Base-by-base conservation (phyloP, 2,329 filamentous ascomycete genomes). In the Talaromyces albobiverticillius region DNA sequence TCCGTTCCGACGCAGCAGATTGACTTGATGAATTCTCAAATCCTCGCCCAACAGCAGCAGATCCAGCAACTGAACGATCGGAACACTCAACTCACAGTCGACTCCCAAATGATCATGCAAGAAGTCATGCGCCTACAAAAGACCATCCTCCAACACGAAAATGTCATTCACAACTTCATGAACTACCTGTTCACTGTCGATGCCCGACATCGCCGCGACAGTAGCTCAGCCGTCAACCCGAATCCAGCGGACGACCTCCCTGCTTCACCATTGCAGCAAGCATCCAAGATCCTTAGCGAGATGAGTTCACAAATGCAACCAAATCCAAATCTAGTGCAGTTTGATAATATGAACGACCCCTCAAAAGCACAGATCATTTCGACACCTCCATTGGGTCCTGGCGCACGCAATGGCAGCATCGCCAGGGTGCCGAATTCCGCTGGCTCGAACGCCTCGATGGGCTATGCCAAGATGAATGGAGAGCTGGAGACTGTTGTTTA, bases 1-100 rank as follows among this genome's bases (percentile, higher is more conserved):
- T 86, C 89, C 54, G 84, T 89, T 22, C 88, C 90, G 1, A 87
- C 86, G 22, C 91, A 95, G 68, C 93, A 96, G 70, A 87, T 96
- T 67, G 88, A 93, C 59, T 82, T 96, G 60, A 83, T 96, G 64
- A 93, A 90, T 69, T 89, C 90, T 64, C 91, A 95, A 63, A 78
- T 96, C 49, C 84, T 90, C 50, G 93, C 92, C 9, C 95, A 92
- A 5, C 90, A 96, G 65, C 90, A 95, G 67, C 93, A 97, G 71
- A 84, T 97, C 38, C 90, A 96, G 67, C 84, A 88, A 55, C 77
- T 97, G 38, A 89, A 94, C 64, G 89, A 93, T 63, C 83, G 90
- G 59, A 94, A 91, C 69, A 85, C 87, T 57, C 90, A 95, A 64
- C 81, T 96, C 51, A 81, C 78, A 58, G 79, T 85, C 56, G 82